Evolutionary conservation across 306 rosid species (phyloP), one percentile per base, ranked within the genome.

Genomic region (Pyrus communis): DNA sequence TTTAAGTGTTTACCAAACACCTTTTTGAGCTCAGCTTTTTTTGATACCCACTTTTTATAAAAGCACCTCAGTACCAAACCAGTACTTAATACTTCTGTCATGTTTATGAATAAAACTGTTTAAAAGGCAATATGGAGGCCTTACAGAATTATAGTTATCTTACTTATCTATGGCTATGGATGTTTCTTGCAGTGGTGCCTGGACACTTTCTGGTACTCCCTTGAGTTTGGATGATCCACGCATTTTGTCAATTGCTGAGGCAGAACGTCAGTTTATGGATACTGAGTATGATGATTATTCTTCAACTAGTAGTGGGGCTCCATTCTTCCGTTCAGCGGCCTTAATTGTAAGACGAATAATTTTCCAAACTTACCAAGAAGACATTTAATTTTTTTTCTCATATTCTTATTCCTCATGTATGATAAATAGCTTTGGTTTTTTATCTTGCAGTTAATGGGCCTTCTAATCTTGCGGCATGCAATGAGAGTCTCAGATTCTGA

Each of bases 141-240:
- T 66, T 63, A 65, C 62, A 55, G 73, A 51, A 1, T 51, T 51
- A 51, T 51, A 5, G 21, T 17, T 51, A 17, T 18, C 55, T 5
- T 5, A 51, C 55, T 55, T 7, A 63, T 66, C 45, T 71, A 60
- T 78, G 79, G 59, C 55, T 13, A 46, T 28, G 66, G 49, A 61
- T 66, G 7, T 46, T 76, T 80, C 76, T 75, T 80, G 38, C 85
- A 90, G 96, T 59, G 97, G 97, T 77, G 98, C 98, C 80, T 96
- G 99, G 99, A 91, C 99, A 64, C 87, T 96, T 71, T 89, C 99
- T 80, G 98, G 98, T 59, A 84, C 98, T 17, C 99, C 99, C 65
- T 88, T 96, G 93, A 96, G 90, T 85, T 84, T 96, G 87, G 91
- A 85, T 8, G 97, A 96, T 88, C 98, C 99, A 77, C 93, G 97